These are phyloP conservation scores for Cladobotryum mycophilum DNA, from an alignment of 2,329 filamentous ascomycete species.

Conservation along the genomic window DNA sequence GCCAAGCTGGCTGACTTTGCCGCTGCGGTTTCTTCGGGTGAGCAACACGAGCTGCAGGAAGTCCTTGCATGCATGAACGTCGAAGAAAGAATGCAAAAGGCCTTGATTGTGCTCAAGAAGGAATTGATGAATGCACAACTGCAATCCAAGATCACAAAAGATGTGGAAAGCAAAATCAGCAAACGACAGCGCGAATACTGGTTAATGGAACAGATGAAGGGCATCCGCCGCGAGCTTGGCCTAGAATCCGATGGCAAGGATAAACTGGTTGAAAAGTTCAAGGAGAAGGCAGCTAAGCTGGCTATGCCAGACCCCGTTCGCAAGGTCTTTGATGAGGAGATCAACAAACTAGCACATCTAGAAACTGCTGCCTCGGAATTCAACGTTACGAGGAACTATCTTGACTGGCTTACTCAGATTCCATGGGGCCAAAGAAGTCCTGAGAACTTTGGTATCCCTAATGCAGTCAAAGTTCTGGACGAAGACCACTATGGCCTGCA, in stretches of 20 bases:
- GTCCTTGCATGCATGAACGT: conserved; percentile 84
- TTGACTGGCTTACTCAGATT: conserved; percentile 98
- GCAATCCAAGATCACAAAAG: conserved; percentile 95
- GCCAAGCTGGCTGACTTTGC: conserved; percentile 96
- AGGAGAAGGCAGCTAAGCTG: conserved; percentile 85
- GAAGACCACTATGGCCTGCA: conserved; percentile 96
- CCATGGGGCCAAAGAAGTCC: conserved; percentile 94
- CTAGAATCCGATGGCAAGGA: conserved; percentile 98
- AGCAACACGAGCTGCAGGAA: conserved; percentile 86
- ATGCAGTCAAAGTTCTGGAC: conserved; percentile 84
- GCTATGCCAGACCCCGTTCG: conserved; percentile 96
- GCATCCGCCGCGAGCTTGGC: conserved; percentile 88
- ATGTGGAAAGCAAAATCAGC: conserved; percentile 94
- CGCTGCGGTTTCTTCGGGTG: conserved; percentile 90
- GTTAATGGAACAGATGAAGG: conserved; percentile 99
- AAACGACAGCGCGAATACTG: conserved; percentile 97
- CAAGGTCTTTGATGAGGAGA: conserved; percentile 96
- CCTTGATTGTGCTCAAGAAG: conserved; percentile 88
- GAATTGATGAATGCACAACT: conserved; percentile 97
- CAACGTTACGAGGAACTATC: conserved; percentile 95
- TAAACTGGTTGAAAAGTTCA: conserved; percentile 95
- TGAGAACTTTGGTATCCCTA: conserved; percentile 92
- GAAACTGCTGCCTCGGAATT: conserved; percentile 97
- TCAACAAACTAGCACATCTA: conserved; percentile 92
- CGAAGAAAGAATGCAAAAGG: conserved; percentile 86